Evolutionary conservation across 257 asterid genomes (phyloP), one percentile per base, ranked within the genome.

Genomic region (Paraleonurus japonicus): DNA sequence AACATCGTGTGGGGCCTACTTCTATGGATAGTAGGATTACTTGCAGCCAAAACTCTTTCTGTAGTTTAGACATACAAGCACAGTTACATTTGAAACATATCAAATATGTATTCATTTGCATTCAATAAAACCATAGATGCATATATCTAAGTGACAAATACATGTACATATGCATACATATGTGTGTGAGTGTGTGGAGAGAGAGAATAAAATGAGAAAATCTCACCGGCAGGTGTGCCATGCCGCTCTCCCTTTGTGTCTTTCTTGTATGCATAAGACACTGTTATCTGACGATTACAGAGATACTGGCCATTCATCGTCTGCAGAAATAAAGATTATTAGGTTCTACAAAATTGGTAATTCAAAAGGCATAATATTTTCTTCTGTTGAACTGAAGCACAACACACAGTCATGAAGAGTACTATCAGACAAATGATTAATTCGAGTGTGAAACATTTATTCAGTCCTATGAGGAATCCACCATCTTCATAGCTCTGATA

Each of bases 221-320:
- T 26, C 85, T 80, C 19, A 87, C 97, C 97, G 69, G 99, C 99
- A 54, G 99, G 97, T 39, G 97, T 91, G 65, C 96, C 99, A 73
- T 94, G 99, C 35, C 97, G 97, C 82, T 91, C 97, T 48, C 97
- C 99, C 75, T 94, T 91, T 0, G 99, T 94, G 79, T 94, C 99
- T 85, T 94, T 94, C 87, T 94, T 94, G 87, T 89, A 89, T 22
- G 96, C 99, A 80, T 94, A 94, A 19, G 99, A 94, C 62, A 91
- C 99, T 9, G 96, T 91, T 37, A 94, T 94, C 82, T 94, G 97
- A 57, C 99, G 99, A 75, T 87, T 86, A 81, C 97, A 88, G 20
- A 94, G 95, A 84, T 94, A 92, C 76, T 94, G 99, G 39, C 99
- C 99, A 78, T 88, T 94, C 99, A 94, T 91, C 30, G 96, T 87